Conservation (phyloP, 78 protist genomes). For the Monosiga brevicollis region DNA sequence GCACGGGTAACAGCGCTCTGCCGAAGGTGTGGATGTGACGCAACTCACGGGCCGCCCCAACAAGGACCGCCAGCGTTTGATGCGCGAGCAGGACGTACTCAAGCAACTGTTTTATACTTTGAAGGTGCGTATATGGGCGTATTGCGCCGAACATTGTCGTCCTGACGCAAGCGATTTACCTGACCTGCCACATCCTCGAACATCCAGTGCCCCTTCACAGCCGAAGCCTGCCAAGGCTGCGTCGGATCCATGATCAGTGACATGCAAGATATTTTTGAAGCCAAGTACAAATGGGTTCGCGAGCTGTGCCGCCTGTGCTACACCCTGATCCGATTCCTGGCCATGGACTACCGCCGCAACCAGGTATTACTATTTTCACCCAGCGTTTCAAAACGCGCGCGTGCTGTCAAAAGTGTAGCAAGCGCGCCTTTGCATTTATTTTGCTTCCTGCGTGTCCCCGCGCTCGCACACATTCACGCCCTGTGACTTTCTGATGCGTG, state of each 20-base stretch:
- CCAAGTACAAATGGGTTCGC: neutral
- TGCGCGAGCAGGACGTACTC: slow-evolving; percentile 25
- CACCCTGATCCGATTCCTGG: neutral
- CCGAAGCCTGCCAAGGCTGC: neutral
- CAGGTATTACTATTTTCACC: too few species aligned
- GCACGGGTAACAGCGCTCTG: too few species aligned
- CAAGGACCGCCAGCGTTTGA: slow-evolving; percentile 8
- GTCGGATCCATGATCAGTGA: neutral
- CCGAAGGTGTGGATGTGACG: too few species aligned
- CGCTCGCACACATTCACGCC: too few species aligned
- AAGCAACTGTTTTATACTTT: slow-evolving; percentile 5
- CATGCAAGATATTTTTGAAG: neutral
- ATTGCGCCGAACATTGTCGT: neutral
- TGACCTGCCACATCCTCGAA: too few species aligned
- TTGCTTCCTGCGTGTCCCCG: too few species aligned
- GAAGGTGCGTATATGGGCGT: too few species aligned
- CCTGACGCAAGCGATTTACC: too few species aligned
- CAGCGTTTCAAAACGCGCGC: too few species aligned
- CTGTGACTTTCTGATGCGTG: too few species aligned
- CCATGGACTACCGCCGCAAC: slow-evolving; percentile 10
- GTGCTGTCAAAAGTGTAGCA: too few species aligned
- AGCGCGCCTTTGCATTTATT: too few species aligned
- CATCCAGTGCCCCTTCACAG: neutral
- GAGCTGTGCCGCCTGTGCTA: slow-evolving; percentile 22
- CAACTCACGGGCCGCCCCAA: neutral